Evolutionary conservation across 1,139 yeast species (phyloP), one percentile per base, ranked within the genome.

Genomic region (Saccharomycopsis hybrid): DNA sequence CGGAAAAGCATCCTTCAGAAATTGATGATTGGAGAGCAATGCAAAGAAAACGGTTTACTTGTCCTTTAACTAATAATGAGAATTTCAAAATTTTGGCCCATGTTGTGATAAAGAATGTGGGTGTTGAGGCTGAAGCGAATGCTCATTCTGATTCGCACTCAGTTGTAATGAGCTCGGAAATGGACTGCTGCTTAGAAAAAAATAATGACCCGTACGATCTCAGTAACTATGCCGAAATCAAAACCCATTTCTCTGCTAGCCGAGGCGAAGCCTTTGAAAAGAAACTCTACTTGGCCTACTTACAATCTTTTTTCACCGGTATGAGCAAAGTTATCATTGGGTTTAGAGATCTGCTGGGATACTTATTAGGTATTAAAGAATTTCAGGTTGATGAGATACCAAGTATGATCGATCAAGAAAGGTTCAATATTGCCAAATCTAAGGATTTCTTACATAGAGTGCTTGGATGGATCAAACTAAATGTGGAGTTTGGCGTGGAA

Each of bases 401-500:
- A 5, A 27, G 9, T 8, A 32, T 40, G 11, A 18, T 40, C 29
- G 18, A 11, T 29, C 18, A 9, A 9, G 29, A 46, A 3, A 31
- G 27, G 3, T 39, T 3, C 28, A 11, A 46, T 32, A 25, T 36
- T 32, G 24, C n/a, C 2, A 31, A 33, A 24, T 3, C 44, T 4
- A 4, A 28, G 18, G 32, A 40, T 2, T 33, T 30, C 18, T 28
- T 46, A 25, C 36, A 40, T 24, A 5, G 13, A 11, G 7, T 9
- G 9, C 33, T 46, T 25, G 11, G 13, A 8, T 39, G 44, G 48
- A 46, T 46, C 25, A 46, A 46, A 24, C 5, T n/a, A 8, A 45
- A 39, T n/a, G 31, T 45, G 29, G 30, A 28, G n/a, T 7, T 11
- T 25, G 35, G 27, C 5, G 2, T 7, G n/a, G 35, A 44, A 7